phyloP scores from a whole-genome alignment of 2,329 filamentous ascomycete species.

The Ilyonectria destructans region DNA sequence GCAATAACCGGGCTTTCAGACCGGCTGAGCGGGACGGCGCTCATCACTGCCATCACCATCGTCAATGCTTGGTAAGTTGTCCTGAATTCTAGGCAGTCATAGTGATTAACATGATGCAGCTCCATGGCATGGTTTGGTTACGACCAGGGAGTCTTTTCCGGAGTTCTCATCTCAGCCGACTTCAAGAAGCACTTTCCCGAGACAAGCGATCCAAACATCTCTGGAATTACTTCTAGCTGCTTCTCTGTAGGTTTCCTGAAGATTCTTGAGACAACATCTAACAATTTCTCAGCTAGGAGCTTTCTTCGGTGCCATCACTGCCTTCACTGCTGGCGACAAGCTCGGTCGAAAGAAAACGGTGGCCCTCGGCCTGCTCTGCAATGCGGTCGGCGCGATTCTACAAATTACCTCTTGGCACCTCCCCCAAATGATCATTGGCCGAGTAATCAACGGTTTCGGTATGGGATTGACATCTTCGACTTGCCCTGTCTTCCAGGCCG shows the following conservation, averaged over 20 bases:
- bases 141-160: constrained; percentile 60
- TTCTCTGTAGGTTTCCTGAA: constrained; percentile 55
- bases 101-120: constrained; percentile 14
- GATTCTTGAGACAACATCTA: not conserved
- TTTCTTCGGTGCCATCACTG: constrained; percentile 52
- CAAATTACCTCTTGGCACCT: constrained; percentile 55
- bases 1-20: constrained; percentile 31
- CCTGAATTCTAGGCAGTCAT: not conserved
- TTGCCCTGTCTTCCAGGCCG: constrained; percentile 55
- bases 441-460: constrained; percentile 60
- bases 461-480: constrained; percentile 56
- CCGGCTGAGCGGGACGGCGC: constrained; percentile 42
- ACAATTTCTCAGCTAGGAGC: constrained; percentile 49
- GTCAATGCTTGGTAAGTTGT: constrained; percentile 45
- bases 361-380: constrained; percentile 51
- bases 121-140: constrained; percentile 56
- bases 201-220: constrained; percentile 57
- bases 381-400: constrained; percentile 54
- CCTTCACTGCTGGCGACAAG: constrained; percentile 53
- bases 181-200: constrained; percentile 58
- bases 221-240: constrained; percentile 62
- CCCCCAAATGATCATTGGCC: constrained; percentile 60
- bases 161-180: constrained; percentile 59
- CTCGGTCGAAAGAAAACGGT: constrained; percentile 54
- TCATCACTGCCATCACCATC: constrained; percentile 47